Base-by-base conservation (phyloP, 345 rosid species). In the Sisymbrium irio region DNA sequence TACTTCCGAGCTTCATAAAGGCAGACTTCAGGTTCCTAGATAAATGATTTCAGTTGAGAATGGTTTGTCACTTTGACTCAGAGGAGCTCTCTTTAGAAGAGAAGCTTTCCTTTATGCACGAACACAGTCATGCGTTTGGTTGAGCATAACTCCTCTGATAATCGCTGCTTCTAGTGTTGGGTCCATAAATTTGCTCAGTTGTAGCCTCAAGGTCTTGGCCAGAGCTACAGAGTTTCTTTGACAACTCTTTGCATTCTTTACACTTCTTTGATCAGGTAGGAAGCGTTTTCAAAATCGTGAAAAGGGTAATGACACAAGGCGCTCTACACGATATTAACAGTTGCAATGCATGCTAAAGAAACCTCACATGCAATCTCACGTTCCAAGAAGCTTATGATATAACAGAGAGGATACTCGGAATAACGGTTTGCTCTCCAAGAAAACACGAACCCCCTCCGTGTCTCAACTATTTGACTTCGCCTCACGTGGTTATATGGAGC, bases 391-490 rank as follows among this genome's bases (percentile, higher is more conserved):
- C 99, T 41, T 96, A 89, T 66, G 98, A 96, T 73, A 85, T 92
- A 86, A 92, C 98, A 1, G 99, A 97, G 32, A 85, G 98, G 71
- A 80, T 96, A 65, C 96, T 96, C 6, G 99, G 89, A 39, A 96
- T 96, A 65, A 96, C 98, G 0, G 98, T 96, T 59, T 96, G 99
- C 83, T 96, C 99, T 11, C 96, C 96, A 0, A 87, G 99, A 83
- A 96, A 92, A 80, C 98, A 92, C n/a, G 98, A 96, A 77, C 98
- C 99, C 7, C 99, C 99, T 36, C 85, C 97, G 73, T 92, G 98
- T 81, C 95, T 96, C 74, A 96, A 96, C 79, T 96, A 96, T 83
- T 83, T 96, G 79, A 96, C 93, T 44, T 90, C 99, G 0, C 98
- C 99, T 78, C 99, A 96, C 58, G 99, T 96, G 58, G 96, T 95